Evolutionary conservation across 148 eudicot genomes (phyloP).

Genomic region (Nepenthes gracilis): DNA sequence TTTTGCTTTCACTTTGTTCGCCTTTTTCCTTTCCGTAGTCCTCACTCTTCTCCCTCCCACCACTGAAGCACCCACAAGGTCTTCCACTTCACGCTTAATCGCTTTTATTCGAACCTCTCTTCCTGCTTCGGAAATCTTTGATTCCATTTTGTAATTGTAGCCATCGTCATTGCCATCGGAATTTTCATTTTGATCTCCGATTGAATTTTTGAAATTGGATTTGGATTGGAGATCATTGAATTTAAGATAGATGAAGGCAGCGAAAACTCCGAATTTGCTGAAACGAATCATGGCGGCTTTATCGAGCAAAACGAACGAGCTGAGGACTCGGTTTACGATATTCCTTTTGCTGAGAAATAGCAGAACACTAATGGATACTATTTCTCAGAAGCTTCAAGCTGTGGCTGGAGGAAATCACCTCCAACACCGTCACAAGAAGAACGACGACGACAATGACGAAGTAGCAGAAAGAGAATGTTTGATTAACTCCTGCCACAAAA

Average conservation of each 20-base stretch:
- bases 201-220: too few species aligned
- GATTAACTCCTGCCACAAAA: too few species aligned
- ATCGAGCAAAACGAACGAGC: conserved; percentile 23
- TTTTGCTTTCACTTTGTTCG: not conserved
- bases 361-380: conserved; percentile 5
- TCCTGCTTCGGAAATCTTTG: too few species aligned
- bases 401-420: conserved; percentile 13
- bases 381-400: conserved; percentile 16
- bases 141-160: too few species aligned
- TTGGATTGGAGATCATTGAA: too few species aligned
- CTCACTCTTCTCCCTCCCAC: not conserved
- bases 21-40: conserved; percentile 9
- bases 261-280: conserved; percentile 16
- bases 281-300: conserved; percentile 26
- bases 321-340: conserved; percentile 30
- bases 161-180: too few species aligned
- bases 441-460: not conserved
- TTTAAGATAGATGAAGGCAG: conserved; percentile 6
- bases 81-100: too few species aligned
- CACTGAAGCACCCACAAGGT: not conserved
- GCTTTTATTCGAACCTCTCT: too few species aligned
- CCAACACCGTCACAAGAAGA: conserved; percentile 7
- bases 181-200: too few species aligned
- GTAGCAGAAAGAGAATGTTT: too few species aligned
- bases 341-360: conserved; percentile 22